Base-by-base conservation (phyloP, 257 asterid species). In the Thymus quinquecostatus region DNA sequence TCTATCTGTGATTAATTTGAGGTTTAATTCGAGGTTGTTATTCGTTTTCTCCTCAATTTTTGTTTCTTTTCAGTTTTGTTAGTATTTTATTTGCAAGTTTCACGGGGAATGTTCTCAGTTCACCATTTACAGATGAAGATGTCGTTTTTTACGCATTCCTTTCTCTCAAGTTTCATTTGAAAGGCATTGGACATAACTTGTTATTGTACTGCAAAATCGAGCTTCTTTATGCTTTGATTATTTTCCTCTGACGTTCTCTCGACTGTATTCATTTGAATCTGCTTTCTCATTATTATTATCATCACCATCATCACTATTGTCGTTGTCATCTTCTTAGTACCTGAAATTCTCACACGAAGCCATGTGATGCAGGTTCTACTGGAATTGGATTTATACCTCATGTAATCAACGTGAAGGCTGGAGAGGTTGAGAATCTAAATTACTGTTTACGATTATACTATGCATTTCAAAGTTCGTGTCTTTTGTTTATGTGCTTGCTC, bases 381-480 rank as follows among this genome's bases (percentile, higher is more conserved):
- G 89, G 84, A 50, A 73, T 70, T 61, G 87, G 84, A 72, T 79
- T 83, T 47, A 83, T 71, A 41, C 82, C 87, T 28, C 90, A 81
- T 77, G 73, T 82, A 33, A 76, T 86, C 58, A 48, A n/a, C 47
- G 92, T 84, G 53, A 61, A 69, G 51, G 68, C 83, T 0, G 92
- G 92, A 73, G 92, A 86, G 89, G 89, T 86, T 60, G 66, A 33
- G 54, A 29, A 55, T 65, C 70, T 48, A 47, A 13, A 29, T 6
- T 34, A 14, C 29, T 41, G 29, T 63, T 36, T 45, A 21, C 13
- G 40, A 27, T 49, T 40, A 54, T 65, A 64, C 47, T 64, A 44
- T n/a, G 43, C 36, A 68, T 48, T 55, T 38, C 13, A 62, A 54
- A 48, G 47, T 60, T 69, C 78, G 21, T 55, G 38, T 12, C 60